Percentiles rank a stretch among this genome's conserved stretches.
Conservation (phyloP, 495 filamentous ascomycete genomes). For the Bombardia bombarda region DNA sequence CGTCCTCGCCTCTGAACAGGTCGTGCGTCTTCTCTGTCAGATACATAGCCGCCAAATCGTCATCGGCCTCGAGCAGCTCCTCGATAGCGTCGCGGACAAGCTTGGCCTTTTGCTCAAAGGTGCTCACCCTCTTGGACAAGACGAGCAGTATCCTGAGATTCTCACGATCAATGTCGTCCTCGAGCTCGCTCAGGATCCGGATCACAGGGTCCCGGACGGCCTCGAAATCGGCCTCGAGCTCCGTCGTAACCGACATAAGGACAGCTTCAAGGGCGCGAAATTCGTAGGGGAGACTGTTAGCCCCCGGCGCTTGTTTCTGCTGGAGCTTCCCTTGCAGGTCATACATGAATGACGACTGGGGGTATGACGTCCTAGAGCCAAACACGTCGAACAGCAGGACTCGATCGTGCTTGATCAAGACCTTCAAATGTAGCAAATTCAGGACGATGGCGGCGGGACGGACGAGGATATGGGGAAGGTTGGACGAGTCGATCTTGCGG, state of each 20-base stretch:
- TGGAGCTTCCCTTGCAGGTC: conserved; percentile 62
- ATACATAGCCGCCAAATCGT: conserved; percentile 94
- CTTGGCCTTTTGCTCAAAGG: conserved; percentile 94
- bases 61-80: conserved; percentile 94
- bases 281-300: conserved; percentile 56
- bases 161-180: conserved; percentile 95
- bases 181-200: conserved; percentile 75
- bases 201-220: conserved; percentile 87
- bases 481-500: conserved; percentile 95
- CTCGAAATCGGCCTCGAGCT: conserved; percentile 88
- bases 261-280: conserved; percentile 75
- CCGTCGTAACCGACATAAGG: conserved; percentile 73
- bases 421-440: conserved; percentile 87
- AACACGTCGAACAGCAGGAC: conserved; percentile 95
- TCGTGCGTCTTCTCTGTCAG: conserved; percentile 76
- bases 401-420: conserved; percentile 87
- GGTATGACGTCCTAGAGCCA: conserved; percentile 88
- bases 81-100: conserved; percentile 92
- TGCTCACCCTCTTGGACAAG: conserved; percentile 89
- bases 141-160: conserved; percentile 85
- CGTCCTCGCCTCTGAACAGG: conserved; percentile 65
- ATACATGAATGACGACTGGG: conserved; percentile 95
- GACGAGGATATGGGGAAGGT: conserved; percentile 93
- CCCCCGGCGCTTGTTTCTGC: conserved; percentile 41
- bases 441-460: conserved; percentile 91